Conservation (phyloP, 2,329 filamentous ascomycete genomes). For the Corniculantispora saksenae region DNA sequence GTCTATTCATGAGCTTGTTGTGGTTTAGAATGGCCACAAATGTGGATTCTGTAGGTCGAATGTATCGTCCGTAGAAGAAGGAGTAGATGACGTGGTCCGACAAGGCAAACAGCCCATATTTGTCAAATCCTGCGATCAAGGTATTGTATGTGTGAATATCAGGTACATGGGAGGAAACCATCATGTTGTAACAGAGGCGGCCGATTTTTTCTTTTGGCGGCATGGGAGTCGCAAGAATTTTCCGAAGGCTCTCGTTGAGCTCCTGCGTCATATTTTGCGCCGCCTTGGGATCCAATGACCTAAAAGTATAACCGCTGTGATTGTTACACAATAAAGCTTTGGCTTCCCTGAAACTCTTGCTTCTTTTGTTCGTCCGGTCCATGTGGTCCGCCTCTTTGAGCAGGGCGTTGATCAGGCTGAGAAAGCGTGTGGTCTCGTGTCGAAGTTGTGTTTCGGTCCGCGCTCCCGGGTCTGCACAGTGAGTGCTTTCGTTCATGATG, state of each 20-base stretch:
- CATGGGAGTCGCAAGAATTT: slow-evolving; percentile 30
- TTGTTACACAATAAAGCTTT: slow-evolving; percentile 23
- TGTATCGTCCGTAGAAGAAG: slow-evolving; percentile 45
- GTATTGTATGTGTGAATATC: slow-evolving; percentile 71
- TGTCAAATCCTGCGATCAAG: slow-evolving; percentile 66
- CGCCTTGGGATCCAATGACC: slow-evolving; percentile 29
- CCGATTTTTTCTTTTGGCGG: slow-evolving; percentile 37
- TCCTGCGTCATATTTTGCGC: slow-evolving; percentile 28
- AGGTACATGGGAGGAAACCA: slow-evolving; percentile 61
- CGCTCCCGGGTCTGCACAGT: slow-evolving; percentile 23
- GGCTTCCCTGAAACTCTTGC: slow-evolving; percentile 34
- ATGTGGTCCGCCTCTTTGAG: slow-evolving; percentile 30
- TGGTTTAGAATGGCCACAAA: slow-evolving; percentile 52
- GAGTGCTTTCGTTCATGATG: slow-evolving; percentile 31
- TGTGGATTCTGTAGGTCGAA: slow-evolving; percentile 52
- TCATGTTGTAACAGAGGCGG: slow-evolving; percentile 64
- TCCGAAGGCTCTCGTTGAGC: slow-evolving; percentile 34
- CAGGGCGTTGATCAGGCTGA: slow-evolving; percentile 32
- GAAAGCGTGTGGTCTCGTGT: slow-evolving; percentile 29
- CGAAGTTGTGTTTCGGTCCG: slow-evolving; percentile 30
- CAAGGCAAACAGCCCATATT: slow-evolving; percentile 49
- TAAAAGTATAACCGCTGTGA: slow-evolving; percentile 29
- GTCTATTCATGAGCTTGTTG: slow-evolving; percentile 44
- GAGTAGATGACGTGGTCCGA: slow-evolving; percentile 55
- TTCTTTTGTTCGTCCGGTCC: slow-evolving; percentile 25